These are phyloP conservation scores for Neckera pumila DNA, from an alignment of 225 moss, liverwort and hornwort genomes.

Conservation along the genomic window DNA sequence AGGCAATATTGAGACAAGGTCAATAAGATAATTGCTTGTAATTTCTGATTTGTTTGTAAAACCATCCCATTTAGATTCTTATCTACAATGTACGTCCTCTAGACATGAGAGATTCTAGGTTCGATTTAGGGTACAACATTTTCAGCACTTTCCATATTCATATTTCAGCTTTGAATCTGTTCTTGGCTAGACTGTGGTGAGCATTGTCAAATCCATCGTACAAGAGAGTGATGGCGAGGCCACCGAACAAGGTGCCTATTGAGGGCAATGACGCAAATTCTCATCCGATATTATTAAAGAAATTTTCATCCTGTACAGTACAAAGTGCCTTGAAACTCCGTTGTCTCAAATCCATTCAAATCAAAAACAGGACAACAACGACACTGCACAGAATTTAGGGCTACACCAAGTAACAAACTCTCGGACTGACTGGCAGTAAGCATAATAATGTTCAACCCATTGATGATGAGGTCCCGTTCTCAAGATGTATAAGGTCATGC, in stretches of 20 bases:
- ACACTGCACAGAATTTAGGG: neutral
- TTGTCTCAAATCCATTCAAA: neutral
- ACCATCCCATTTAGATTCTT: neutral
- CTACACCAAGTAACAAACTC: neutral
- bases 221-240: neutral
- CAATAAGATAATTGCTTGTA: neutral
- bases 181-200: neutral
- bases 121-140: neutral
- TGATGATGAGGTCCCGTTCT: neutral
- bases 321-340: neutral
- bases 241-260: neutral
- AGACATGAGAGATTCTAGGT: neutral
- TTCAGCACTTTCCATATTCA: neutral
- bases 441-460: neutral
- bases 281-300: neutral
- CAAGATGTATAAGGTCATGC: no score
- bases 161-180: neutral
- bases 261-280: neutral
- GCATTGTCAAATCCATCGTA: neutral
- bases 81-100: fast-evolving
- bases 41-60: no score
- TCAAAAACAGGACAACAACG: neutral
- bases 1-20: fast-evolving
- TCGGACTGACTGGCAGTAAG: neutral
- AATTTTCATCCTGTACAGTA: neutral